Evolutionary conservation across 225 moss, liverwort and hornwort genomes (phyloP).

Genomic region (Straminergon stramineum): DNA sequence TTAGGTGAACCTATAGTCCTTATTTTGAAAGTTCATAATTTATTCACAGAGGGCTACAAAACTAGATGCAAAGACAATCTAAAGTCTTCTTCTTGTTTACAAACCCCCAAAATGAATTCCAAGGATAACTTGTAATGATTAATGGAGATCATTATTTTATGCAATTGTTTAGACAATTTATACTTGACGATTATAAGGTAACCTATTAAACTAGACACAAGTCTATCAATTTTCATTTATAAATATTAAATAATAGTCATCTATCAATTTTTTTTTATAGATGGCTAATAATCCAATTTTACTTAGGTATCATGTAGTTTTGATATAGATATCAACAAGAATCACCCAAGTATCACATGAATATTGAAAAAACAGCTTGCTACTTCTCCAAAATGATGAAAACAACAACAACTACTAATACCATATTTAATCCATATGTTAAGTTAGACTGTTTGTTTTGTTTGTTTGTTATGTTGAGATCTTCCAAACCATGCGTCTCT

Average conservation of each 20-base stretch:
- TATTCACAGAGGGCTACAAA: fast-evolving
- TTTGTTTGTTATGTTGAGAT: no score
- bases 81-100: not conserved
- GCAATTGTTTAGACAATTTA: not conserved
- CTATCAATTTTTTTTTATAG: no score
- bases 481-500: no score
- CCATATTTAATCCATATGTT: no score
- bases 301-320: no score
- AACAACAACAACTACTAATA: no score
- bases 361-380: fast-evolving
- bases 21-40: not conserved
- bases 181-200: not conserved
- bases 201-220: not conserved
- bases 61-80: not conserved
- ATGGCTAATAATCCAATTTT: not conserved
- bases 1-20: not conserved
- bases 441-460: no score
- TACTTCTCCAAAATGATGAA: not conserved
- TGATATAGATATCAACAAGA: no score
- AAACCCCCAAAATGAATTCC: not conserved
- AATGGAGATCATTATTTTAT: not conserved
- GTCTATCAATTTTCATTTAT: not conserved
- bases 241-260: not conserved
- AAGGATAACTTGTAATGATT: not conserved
- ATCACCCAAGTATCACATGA: not conserved